phyloP scores from a whole-genome alignment of 768 basidiomycete species.

The Pisolithus albus region DNA sequence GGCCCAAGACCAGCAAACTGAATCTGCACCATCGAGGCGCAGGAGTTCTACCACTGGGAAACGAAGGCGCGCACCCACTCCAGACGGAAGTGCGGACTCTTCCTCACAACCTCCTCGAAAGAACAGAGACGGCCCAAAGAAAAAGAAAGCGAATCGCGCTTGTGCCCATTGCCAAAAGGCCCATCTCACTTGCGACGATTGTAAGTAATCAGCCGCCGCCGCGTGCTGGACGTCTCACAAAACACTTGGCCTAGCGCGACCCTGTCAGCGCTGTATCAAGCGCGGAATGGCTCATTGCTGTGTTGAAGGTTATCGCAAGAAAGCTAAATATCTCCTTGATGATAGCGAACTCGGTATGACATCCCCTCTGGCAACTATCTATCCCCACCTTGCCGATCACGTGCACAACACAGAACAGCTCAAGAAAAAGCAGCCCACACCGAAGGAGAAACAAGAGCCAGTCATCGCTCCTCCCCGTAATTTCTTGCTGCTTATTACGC shows the following conservation, averaged over 20 bases:
- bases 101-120: slow-evolving; percentile 41
- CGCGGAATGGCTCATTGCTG: slow-evolving; percentile 86
- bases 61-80: slow-evolving; percentile 57
- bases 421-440: slow-evolving; percentile 25
- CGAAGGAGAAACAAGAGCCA: slow-evolving; percentile 27
- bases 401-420: slow-evolving; percentile 32
- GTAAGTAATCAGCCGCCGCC: slow-evolving; percentile 44
- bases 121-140: slow-evolving; percentile 73
- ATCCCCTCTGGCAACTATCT: slow-evolving; percentile 1
- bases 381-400: slow-evolving; percentile 16
- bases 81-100: slow-evolving; percentile 50
- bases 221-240: slow-evolving; percentile 7
- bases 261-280: slow-evolving; percentile 93
- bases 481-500: slow-evolving; percentile 1
- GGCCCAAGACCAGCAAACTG: slow-evolving; percentile 33
- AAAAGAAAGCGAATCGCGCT: slow-evolving; percentile 91
- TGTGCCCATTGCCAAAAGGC: slow-evolving; percentile 97
- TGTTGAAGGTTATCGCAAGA: slow-evolving; percentile 93
- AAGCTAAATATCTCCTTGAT: slow-evolving; percentile 94
- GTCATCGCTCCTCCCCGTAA: slow-evolving; percentile 28
- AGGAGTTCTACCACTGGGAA: slow-evolving; percentile 39
- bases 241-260: slow-evolving; percentile 58
- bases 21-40: slow-evolving; percentile 26
- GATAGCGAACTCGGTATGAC: slow-evolving; percentile 83
- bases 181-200: slow-evolving; percentile 97